Base-by-base conservation (phyloP, 1,284 basidiomycete genomes). In the Tetrapyrgos nigripes region DNA sequence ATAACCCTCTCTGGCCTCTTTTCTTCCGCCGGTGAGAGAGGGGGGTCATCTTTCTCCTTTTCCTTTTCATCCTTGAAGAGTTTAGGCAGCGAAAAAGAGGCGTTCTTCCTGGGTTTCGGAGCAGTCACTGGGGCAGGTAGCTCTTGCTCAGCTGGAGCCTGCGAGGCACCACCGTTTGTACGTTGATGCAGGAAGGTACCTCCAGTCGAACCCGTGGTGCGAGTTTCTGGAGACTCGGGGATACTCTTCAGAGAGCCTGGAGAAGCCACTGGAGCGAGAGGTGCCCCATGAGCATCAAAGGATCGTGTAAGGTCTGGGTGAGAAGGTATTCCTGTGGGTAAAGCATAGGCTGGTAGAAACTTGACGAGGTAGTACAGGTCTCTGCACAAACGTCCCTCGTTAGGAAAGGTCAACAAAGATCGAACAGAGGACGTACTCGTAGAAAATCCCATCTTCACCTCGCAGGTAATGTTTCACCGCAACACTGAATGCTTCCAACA, bases 311-410 rank as follows among this genome's bases (percentile, higher is more conserved):
- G 60, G 58, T 83, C 79, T n/a, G 69, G 62, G 35, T 67, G 66
- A 17, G 81, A 82, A 13, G 86, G 83, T 48, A 84, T 69, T 29
- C 84, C 83, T 1, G 82, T 67, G 0, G 87, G 86, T 6, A 89
- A 73, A 2, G 82, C 80, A 65, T 89, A 89, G 4, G 82, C 76
- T 2, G 87, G 87, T n/a, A 90, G 79, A 71, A 84, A 88, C 67
- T 88, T 89, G 68, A 87, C 82, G 53, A 84, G 79, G 64, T 86
- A 83, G 70, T 85, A 88, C 4, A 90, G 74, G 68, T 89, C 87
- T 64, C 80, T 84, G 57, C 1, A 24, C 14, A 21, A 24, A 37
- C n/a, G 26, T 70, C 4, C 37, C 50, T 44, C 2, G 43, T 23
- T 11, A 43, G 14, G 43, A 31, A 49, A 19, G 29, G 11, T 61